phyloP scores from a whole-genome alignment of 495 filamentous ascomycete genomes.

The Penicillium canariense region DNA sequence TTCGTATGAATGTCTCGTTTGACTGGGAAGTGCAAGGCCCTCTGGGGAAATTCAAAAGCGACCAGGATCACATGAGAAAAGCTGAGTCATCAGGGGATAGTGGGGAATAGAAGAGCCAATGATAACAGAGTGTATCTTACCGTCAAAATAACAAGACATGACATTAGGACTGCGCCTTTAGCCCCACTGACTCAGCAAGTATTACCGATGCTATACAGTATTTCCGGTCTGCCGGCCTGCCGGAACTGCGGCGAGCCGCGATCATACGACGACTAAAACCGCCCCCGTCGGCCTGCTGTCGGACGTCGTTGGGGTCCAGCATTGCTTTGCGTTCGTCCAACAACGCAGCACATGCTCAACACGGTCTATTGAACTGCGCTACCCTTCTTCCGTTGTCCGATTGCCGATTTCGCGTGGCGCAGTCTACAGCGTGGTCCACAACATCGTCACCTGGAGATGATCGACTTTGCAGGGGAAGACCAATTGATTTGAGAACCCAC shows the following conservation, averaged over 20 bases:
- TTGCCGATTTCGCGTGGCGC: constrained; percentile 12
- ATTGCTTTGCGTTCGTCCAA: not conserved
- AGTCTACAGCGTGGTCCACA: constrained; percentile 21
- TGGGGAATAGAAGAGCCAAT: constrained; percentile 8
- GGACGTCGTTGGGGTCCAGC: constrained; percentile 1
- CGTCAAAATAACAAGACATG: not conserved
- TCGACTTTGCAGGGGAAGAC: constrained; percentile 16
- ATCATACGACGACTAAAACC: constrained; percentile 40
- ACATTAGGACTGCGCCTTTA: accelerated
- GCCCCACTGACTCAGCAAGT: not conserved
- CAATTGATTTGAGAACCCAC: constrained; percentile 26
- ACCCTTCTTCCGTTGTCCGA: not conserved
- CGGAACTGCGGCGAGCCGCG: constrained; percentile 41
- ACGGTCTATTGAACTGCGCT: not conserved
- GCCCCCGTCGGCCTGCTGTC: constrained; percentile 8
- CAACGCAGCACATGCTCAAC: too few species aligned
- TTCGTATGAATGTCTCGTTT: too few species aligned
- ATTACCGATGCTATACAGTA: constrained; percentile 9
- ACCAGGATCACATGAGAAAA: constrained; percentile 18
- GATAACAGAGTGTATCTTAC: constrained; percentile 2
- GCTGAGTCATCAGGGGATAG: constrained; percentile 19
- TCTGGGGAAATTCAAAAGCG: not conserved
- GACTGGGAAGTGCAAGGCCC: not conserved
- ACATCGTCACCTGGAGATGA: constrained; percentile 12
- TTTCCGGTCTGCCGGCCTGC: constrained; percentile 14